A percentile compares a stretch with the other conserved stretches of the same genome.
phyloP scores from a whole-genome alignment of 352 stramenopile genomes.

The Globisporangium nagaii region DNA sequence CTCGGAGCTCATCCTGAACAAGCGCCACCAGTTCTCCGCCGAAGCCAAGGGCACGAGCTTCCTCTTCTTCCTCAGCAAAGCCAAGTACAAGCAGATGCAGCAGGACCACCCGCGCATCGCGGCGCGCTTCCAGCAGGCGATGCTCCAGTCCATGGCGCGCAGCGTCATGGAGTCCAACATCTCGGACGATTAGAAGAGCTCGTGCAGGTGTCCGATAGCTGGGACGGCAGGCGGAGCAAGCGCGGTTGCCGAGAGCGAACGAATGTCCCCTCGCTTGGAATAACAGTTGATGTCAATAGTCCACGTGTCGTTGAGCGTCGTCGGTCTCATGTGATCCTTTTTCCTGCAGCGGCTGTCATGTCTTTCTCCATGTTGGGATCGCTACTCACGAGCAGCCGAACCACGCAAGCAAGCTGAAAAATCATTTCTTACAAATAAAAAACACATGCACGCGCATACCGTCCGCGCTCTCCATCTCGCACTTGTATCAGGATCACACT shows the following conservation, averaged over 20 bases:
- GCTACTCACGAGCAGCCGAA: background rate
- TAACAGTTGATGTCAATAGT: slow-evolving; percentile 1
- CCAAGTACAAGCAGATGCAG: slow-evolving; percentile 69
- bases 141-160: slow-evolving; percentile 81
- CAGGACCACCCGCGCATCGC: slow-evolving; percentile 55
- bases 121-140: slow-evolving; percentile 76
- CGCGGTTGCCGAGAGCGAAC: too few species aligned
- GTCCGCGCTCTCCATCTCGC: slow-evolving; percentile 16
- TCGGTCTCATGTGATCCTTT: background rate
- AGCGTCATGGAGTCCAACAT: slow-evolving; percentile 84
- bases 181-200: slow-evolving; percentile 62
- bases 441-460: slow-evolving; percentile 9
- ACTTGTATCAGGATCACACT: slow-evolving; percentile 19
- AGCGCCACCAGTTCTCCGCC: slow-evolving; percentile 77
- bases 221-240: too few species aligned
- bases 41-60: slow-evolving; percentile 58
- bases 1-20: slow-evolving; percentile 76
- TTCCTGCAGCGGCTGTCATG: too few species aligned
- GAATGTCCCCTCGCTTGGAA: too few species aligned
- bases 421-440: slow-evolving; percentile 36
- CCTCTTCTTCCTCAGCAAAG: slow-evolving; percentile 79
- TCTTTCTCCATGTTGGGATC: too few species aligned
- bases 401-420: too few species aligned
- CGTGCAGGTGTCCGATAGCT: too few species aligned
- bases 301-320: too few species aligned